Conservation (phyloP, 768 basidiomycete species). For the Mycena crocata region DNA sequence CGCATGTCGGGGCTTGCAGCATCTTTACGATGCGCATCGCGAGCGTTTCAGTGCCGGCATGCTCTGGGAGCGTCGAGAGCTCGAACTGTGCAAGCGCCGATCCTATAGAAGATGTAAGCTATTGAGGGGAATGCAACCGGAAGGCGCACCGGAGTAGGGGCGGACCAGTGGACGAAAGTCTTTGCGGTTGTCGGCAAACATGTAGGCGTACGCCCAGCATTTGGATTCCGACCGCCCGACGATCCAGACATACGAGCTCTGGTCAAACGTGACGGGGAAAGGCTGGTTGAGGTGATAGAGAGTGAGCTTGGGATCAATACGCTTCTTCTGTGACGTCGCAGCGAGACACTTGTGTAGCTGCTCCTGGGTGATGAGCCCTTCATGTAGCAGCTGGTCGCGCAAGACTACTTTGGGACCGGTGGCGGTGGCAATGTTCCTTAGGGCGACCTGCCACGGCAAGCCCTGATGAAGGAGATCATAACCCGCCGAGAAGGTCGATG, state of each 20-base stretch:
- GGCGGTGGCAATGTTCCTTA: slow-evolving; percentile 6
- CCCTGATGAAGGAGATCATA: slow-evolving; percentile 21
- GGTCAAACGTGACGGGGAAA: slow-evolving; percentile 20
- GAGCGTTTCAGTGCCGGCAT: slow-evolving; percentile 45
- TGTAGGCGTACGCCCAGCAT: slow-evolving; percentile 21
- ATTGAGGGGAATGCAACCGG: not conserved
- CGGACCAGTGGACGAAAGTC: slow-evolving; percentile 6
- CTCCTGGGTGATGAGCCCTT: slow-evolving; percentile 11
- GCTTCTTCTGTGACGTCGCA: slow-evolving; percentile 16
- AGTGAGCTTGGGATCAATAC: slow-evolving; percentile 9
- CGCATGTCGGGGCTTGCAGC: slow-evolving; percentile 22
- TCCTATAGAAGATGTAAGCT: slow-evolving; percentile 12
- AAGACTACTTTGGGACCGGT: slow-evolving; percentile 5
- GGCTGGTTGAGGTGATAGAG: slow-evolving; percentile 13
- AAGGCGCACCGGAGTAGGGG: slow-evolving; percentile 9
- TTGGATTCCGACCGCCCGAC: not conserved
- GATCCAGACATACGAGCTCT: not conserved
- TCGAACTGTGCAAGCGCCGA: slow-evolving; percentile 31
- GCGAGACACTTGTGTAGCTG: not conserved
- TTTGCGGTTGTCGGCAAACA: slow-evolving; percentile 23
- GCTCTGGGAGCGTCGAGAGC: slow-evolving; percentile 30
- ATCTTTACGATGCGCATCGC: slow-evolving; percentile 42
- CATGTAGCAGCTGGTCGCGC: slow-evolving; percentile 19
- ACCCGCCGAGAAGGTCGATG: slow-evolving; percentile 7
- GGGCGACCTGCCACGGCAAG: slow-evolving; percentile 22